Evolutionary conservation across 345 rosid species (phyloP).

Genomic region (Eutrema yunnanense): DNA sequence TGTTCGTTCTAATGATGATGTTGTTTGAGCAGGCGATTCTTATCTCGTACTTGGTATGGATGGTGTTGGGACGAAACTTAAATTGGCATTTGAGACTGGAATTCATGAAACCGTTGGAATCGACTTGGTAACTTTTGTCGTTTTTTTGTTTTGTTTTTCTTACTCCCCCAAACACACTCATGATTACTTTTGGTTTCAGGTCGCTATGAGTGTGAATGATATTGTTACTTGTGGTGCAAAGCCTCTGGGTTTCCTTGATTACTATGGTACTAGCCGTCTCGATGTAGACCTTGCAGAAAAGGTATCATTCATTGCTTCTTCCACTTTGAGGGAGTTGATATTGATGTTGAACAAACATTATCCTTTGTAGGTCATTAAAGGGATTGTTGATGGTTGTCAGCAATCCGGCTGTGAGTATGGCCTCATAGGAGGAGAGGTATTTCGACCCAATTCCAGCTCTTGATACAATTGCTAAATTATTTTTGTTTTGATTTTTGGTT

Average conservation of each 20-base stretch:
- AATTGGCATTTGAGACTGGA: conserved; percentile 86
- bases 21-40: conserved; percentile 52
- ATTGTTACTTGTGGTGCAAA: conserved; percentile 92
- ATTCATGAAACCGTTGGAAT: conserved; percentile 87
- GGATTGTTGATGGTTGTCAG: conserved; percentile 82
- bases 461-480: not conserved
- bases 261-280: conserved; percentile 79
- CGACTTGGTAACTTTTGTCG: conserved; percentile 50
- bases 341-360: not conserved
- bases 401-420: conserved; percentile 52
- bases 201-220: conserved; percentile 95
- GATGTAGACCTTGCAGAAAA: conserved; percentile 94
- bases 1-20: not conserved
- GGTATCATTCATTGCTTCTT: conserved; percentile 32
- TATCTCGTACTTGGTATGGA: conserved; percentile 92
- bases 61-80: conserved; percentile 94
- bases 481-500: not conserved
- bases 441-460: not conserved
- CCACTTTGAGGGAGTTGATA: not conserved
- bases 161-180: not conserved
- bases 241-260: conserved; percentile 84
- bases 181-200: conserved; percentile 33
- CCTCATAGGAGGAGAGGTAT: conserved; percentile 90
- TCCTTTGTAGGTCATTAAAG: conserved; percentile 53
- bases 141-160: not conserved